Conservation (phyloP, 352 stramenopile genomes). For the Pythium brassicae region DNA sequence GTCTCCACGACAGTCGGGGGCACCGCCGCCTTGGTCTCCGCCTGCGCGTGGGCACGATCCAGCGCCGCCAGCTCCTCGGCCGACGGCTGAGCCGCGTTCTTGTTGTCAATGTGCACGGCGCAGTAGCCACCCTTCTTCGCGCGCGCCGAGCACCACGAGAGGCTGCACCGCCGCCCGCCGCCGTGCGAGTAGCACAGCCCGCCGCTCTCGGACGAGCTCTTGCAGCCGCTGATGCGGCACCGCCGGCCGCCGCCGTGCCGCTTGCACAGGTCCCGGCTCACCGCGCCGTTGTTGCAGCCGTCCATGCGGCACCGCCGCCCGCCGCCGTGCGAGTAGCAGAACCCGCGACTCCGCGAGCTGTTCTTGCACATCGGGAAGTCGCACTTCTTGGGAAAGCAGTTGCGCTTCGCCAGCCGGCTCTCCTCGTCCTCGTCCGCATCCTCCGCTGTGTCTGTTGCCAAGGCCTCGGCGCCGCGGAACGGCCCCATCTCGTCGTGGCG, state of each 20-base stretch:
- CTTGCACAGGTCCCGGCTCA: constrained; percentile 81
- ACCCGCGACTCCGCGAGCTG: constrained; percentile 68
- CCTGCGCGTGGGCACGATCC: not conserved
- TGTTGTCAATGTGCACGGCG: constrained; percentile 40
- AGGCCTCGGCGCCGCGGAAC: not conserved
- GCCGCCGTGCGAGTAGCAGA: constrained; percentile 77
- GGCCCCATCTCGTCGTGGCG: constrained; percentile 18
- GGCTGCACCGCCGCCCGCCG: constrained; percentile 56
- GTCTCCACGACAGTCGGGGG: constrained; percentile 59
- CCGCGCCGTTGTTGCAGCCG: constrained; percentile 62
- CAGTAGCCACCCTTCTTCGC: constrained; percentile 77
- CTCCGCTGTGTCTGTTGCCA: not conserved
- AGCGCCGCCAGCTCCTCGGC: not conserved
- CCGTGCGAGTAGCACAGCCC: constrained; percentile 77
- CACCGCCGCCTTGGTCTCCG: constrained; percentile 10
- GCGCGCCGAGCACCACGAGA: constrained; percentile 64
- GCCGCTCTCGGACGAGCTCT: constrained; percentile 69
- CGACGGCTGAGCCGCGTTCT: constrained; percentile 22
- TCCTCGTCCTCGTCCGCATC: constrained; percentile 15
- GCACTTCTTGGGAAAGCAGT: constrained; percentile 77
- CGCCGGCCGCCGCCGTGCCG: constrained; percentile 68
- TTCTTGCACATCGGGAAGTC: constrained; percentile 85
- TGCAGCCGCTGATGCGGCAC: constrained; percentile 62
- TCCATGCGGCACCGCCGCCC: constrained; percentile 60
- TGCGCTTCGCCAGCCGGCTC: constrained; percentile 31